Evolutionary conservation across 208 protist genomes (phyloP).

Genomic region (Trypanosoma cruzi): DNA sequence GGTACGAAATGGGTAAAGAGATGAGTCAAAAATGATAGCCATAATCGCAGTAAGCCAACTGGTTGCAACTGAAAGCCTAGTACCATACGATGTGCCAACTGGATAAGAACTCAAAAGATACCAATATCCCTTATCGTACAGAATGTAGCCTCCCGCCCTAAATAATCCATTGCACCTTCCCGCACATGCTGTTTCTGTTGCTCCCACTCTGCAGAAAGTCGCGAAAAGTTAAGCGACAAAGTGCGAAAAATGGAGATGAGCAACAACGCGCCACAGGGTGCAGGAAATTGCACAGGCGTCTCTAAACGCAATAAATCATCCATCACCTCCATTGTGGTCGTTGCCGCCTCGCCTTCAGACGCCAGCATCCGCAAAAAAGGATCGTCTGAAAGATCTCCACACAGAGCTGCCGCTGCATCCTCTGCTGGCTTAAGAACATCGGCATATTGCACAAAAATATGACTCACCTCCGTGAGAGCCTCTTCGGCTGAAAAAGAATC

Average conservation of each 20-base stretch:
- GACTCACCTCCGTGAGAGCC: constrained; percentile 12
- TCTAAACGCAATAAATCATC: constrained; percentile 33
- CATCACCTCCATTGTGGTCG: constrained; percentile 1
- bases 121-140: constrained; percentile 62
- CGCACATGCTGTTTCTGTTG: constrained; percentile 43
- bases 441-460: constrained; percentile 4
- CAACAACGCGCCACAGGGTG: constrained; percentile 58
- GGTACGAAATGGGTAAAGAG: constrained; percentile 72
- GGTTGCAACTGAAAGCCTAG: constrained; percentile 58
- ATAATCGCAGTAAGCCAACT: constrained; percentile 60
- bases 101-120: constrained; percentile 44
- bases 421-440: constrained; percentile 12
- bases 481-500: constrained; percentile 26
- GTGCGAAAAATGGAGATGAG: constrained; percentile 60
- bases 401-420: background rate
- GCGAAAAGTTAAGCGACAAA: constrained; percentile 39
- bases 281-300: constrained; percentile 40
- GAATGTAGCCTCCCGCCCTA: constrained; percentile 53
- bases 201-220: constrained; percentile 52
- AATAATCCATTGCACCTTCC: constrained; percentile 36
- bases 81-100: constrained; percentile 57
- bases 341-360: constrained; percentile 7
- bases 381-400: constrained; percentile 2
- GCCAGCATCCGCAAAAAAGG: constrained; percentile 11
- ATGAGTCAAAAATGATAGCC: constrained; percentile 70